phyloP scores from a whole-genome alignment of 495 filamentous ascomycete genomes.

The Annulohypoxylon nitens region DNA sequence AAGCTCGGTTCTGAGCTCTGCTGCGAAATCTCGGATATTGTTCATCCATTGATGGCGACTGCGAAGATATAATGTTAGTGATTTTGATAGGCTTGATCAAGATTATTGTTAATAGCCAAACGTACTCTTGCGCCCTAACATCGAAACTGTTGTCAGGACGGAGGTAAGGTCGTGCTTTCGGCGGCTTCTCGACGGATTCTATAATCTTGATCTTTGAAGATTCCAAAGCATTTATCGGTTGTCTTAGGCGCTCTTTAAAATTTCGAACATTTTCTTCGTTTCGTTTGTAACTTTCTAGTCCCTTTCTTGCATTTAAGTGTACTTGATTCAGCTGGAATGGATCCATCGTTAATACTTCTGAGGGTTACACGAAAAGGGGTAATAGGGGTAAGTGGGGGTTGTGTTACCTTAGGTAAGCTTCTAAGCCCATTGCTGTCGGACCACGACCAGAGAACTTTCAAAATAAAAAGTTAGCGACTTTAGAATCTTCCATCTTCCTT shows the following conservation, averaged over 20 bases:
- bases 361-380: neutral
- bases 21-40: constrained; percentile 44
- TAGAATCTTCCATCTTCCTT: constrained; percentile 20
- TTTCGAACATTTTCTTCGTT: constrained; percentile 23
- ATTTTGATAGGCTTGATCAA: too few relatives aligned
- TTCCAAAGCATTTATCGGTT: constrained; percentile 6
- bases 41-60: constrained; percentile 49
- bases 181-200: constrained; percentile 24
- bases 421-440: constrained; percentile 24
- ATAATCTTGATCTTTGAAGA: constrained; percentile 21
- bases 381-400: neutral
- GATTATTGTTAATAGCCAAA: neutral
- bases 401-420: constrained; percentile 26
- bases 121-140: constrained; percentile 32
- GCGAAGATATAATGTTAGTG: neutral
- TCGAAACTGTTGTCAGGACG: constrained; percentile 40
- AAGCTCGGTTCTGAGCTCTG: constrained; percentile 28
- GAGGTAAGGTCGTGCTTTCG: constrained; percentile 13
- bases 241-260: constrained; percentile 24
- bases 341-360: neutral
- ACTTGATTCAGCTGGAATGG: constrained; percentile 11
- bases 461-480: neutral
- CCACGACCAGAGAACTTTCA: constrained; percentile 30
- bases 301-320: constrained; percentile 21
- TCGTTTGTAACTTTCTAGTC: constrained; percentile 21